These are phyloP conservation scores for Cytospora leucostoma DNA, from an alignment of 2,329 filamentous ascomycete genomes.

Conservation along the genomic window DNA sequence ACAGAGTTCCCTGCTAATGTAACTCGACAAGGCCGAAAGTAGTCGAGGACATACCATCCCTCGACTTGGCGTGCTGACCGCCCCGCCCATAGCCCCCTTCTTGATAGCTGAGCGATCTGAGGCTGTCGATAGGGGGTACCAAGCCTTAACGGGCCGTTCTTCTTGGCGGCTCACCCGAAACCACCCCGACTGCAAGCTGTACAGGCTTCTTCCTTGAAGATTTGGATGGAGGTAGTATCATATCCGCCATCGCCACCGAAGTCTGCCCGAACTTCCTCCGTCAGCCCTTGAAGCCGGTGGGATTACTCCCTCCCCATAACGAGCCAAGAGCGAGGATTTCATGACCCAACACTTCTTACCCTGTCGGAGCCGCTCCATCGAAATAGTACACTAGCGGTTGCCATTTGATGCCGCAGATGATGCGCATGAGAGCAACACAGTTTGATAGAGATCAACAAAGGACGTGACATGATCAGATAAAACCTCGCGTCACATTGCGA, in stretches of 20 bases:
- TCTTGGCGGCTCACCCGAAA: slow-evolving; percentile 10
- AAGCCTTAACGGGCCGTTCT: slow-evolving; percentile 16
- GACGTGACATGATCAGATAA: background rate
- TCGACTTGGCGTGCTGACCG: no score
- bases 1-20: no score
- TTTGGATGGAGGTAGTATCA: background rate
- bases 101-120: slow-evolving; percentile 11
- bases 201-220: background rate
- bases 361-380: background rate
- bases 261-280: background rate
- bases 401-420: background rate
- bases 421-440: background rate
- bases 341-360: no score
- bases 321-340: background rate
- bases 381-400: background rate
- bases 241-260: slow-evolving; percentile 1
- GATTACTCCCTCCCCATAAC: background rate
- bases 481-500: background rate
- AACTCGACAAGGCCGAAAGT: no score
- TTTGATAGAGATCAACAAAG: background rate
- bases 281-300: background rate
- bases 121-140: slow-evolving; percentile 2
- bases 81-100: background rate
- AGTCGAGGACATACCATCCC: no score
- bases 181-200: background rate